phyloP scores from a whole-genome alignment of 139 green algal genomes.

The Nannochloris sp. region DNA sequence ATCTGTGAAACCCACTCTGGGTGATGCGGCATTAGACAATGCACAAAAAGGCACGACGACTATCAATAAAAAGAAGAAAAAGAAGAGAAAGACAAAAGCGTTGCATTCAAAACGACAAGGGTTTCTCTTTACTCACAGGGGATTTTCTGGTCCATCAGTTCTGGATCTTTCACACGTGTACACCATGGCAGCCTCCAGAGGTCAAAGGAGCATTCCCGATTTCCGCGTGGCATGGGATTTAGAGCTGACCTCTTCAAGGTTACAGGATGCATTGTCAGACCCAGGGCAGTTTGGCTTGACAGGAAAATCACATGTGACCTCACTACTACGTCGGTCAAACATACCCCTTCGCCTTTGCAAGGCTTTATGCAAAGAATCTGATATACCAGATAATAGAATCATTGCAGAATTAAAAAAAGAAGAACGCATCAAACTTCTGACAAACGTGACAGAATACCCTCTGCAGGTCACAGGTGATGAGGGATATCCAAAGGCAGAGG shows the following conservation, averaged over 20 bases:
- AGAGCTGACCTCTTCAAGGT: neutral
- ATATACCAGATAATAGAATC: slow-evolving; percentile 21
- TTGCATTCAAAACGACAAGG: slow-evolving; percentile 40
- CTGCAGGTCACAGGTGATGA: slow-evolving; percentile 47
- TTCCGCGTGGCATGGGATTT: neutral
- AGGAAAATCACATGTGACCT: neutral
- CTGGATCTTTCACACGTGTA: slow-evolving; percentile 72
- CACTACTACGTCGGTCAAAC: slow-evolving; percentile 33
- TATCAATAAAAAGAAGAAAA: slow-evolving; percentile 24
- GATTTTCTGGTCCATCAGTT: slow-evolving; percentile 66
- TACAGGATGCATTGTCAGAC: neutral
- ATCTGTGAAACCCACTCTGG: slow-evolving; percentile 27
- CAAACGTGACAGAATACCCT: slow-evolving; percentile 43
- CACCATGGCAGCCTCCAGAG: slow-evolving; percentile 35
- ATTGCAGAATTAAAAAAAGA: slow-evolving; percentile 33
- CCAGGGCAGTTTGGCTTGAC: neutral
- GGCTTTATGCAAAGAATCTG: slow-evolving; percentile 52
- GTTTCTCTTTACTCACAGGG: slow-evolving; percentile 82
- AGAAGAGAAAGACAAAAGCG: slow-evolving; percentile 5
- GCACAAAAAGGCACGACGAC: too few species aligned
- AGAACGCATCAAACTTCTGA: slow-evolving; percentile 45
- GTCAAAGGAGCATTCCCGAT: slow-evolving; percentile 8
- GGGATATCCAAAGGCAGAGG: slow-evolving; percentile 62
- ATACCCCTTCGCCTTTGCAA: slow-evolving; percentile 61
- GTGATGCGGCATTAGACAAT: too few species aligned